phyloP scores from a whole-genome alignment of 495 filamentous ascomycete species.

The Paragyromitra xinjiangensis region DNA sequence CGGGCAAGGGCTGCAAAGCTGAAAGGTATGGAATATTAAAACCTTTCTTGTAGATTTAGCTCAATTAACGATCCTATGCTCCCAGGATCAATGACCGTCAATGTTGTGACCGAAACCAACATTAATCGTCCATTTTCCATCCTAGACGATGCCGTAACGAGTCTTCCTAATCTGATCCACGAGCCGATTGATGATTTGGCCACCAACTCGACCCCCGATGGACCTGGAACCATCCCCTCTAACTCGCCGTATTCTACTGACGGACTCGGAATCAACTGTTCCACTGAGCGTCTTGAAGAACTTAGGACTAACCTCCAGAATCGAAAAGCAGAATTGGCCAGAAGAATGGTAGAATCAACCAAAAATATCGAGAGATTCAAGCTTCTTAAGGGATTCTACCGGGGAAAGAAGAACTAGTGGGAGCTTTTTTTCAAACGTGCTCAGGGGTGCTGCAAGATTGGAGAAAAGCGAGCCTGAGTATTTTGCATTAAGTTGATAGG shows the following conservation, averaged over 20 bases:
- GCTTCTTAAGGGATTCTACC: neutral
- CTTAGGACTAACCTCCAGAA: too few relatives aligned
- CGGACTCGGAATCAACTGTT: too few relatives aligned
- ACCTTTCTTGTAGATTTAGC: neutral
- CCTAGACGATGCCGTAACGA: neutral
- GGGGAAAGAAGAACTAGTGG: neutral
- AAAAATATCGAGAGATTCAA: neutral
- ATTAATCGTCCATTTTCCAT: neutral
- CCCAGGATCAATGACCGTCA: neutral
- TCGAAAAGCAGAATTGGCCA: too few relatives aligned
- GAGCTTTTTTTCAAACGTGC: neutral
- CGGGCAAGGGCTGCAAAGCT: neutral
- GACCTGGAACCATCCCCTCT: too few relatives aligned
- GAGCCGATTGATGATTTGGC: neutral
- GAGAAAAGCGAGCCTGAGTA: neutral
- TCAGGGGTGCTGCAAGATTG: neutral
- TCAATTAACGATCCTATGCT: constrained; percentile 1
- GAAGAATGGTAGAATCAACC: neutral
- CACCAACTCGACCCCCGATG: too few relatives aligned
- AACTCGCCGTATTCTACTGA: too few relatives aligned
- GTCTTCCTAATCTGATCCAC: neutral
- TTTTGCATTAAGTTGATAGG: neutral
- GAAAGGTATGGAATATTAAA: constrained; percentile 13
- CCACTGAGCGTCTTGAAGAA: too few relatives aligned
- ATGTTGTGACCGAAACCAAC: neutral